Base-by-base conservation (phyloP, 768 basidiomycete genomes). In the Lanmaoa pseudosensibilis region DNA sequence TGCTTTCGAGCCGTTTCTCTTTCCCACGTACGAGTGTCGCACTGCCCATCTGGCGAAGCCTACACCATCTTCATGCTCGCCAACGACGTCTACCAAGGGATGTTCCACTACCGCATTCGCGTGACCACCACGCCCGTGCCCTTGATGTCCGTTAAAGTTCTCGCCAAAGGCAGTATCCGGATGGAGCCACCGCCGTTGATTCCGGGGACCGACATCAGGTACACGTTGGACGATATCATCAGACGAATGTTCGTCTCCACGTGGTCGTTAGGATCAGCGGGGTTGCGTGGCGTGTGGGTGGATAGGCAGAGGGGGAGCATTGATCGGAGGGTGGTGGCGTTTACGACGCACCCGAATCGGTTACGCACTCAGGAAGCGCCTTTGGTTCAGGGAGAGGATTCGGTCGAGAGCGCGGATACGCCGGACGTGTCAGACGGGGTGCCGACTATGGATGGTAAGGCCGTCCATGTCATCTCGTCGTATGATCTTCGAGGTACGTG, bases 71-170 rank as follows among this genome's bases (percentile, higher is more conserved):
- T 67, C n/a, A 65, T 83, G 58, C 74, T 85, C 46, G 76, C 70
- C 30, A 73, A 70, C 52, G 75, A 77, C 50, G 55, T 73, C 46
- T 61, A 73, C 25, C 78, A 77, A 64, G 83, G 84, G 2, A 74
- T 85, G 30, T 83, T 80, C 58, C 77, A 78, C 51, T 86, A 73
- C 54, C 48, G 65, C 25, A 72, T 83, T n/a, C 60, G 66, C 9
- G 49, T 80, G 12, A 54, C 50, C 2, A 56, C 73, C 2, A 54
- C 64, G 2, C 56, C 62, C 5, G 65, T 60, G 4, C 66, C 77
- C 4, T 56, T 69, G 19, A 67, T 82, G 47, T 70, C 75, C 5
- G 76, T 85, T 10, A 61, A 64, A 4, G 73, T 81, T 3, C 65
- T 78, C 2, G 80, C 57, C 25, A 55, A 25, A 21, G 59, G 63